Percentiles rank a stretch among this genome's conserved stretches.
Evolutionary conservation across 805 yeast species (phyloP).

Genomic region (Wickerhamiella kurtzmanii): DNA sequence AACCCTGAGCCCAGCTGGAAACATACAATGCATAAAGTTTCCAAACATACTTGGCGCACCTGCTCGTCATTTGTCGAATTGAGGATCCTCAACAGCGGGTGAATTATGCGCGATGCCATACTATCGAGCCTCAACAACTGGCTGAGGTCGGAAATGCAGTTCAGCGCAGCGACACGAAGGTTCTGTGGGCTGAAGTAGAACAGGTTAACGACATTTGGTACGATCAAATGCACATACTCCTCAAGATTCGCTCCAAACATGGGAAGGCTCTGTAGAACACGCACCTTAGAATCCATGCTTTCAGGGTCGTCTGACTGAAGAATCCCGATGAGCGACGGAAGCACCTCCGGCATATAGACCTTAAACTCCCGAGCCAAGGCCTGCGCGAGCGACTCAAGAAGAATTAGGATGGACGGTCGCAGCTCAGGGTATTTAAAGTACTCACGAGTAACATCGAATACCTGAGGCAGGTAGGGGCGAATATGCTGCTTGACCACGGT

Average conservation of each 20-base stretch:
- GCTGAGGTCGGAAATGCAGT: slow-evolving; percentile 69
- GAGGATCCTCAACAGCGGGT: slow-evolving; percentile 66
- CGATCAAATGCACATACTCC: slow-evolving; percentile 70
- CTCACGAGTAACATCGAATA: slow-evolving; percentile 62
- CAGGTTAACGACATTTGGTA: slow-evolving; percentile 74
- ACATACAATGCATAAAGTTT: slow-evolving; percentile 58
- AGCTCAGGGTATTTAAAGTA: slow-evolving; percentile 50
- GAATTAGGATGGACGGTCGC: slow-evolving; percentile 64
- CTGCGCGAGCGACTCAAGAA: slow-evolving; percentile 70
- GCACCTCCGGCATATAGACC: slow-evolving; percentile 59
- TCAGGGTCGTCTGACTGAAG: slow-evolving; percentile 53
- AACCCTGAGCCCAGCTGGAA: slow-evolving; percentile 76
- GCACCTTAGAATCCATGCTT: slow-evolving; percentile 33
- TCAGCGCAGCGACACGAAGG: slow-evolving; percentile 61
- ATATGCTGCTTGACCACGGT: slow-evolving; percentile 81
- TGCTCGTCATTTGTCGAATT: slow-evolving; percentile 38
- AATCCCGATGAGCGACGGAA: slow-evolving; percentile 62
- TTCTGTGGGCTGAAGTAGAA: slow-evolving; percentile 54
- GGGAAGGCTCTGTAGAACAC: slow-evolving; percentile 70
- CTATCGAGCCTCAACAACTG: slow-evolving; percentile 62
- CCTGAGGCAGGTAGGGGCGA: slow-evolving; percentile 62
- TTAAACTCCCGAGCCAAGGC: slow-evolving; percentile 91
- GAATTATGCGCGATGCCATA: slow-evolving; percentile 81
- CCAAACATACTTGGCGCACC: slow-evolving; percentile 51
- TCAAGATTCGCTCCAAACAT: slow-evolving; percentile 80